Evolutionary conservation across 1,284 basidiomycete species (phyloP).

Genomic region (Phlebopus sp.): DNA sequence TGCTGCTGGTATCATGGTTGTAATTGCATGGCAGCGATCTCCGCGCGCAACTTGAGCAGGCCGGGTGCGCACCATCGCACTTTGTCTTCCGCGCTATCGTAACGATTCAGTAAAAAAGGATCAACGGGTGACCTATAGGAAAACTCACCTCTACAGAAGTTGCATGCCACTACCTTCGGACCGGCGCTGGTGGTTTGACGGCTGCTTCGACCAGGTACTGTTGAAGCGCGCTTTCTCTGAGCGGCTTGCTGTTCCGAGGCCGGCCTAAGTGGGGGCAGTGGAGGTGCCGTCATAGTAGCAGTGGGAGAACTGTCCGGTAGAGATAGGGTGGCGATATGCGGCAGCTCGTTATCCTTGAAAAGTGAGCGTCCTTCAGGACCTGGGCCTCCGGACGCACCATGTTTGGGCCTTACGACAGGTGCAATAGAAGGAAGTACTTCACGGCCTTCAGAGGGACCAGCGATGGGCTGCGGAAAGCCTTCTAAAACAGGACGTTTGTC

Average conservation of each 20-base stretch:
- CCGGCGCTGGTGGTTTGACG: slow-evolving; percentile 64
- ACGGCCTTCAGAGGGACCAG: slow-evolving; percentile 37
- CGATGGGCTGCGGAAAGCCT: slow-evolving; percentile 28
- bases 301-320: slow-evolving; percentile 52
- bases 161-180: slow-evolving; percentile 80
- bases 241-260: slow-evolving; percentile 59
- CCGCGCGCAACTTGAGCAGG: slow-evolving; percentile 74
- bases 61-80: slow-evolving; percentile 76
- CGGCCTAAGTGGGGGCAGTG: slow-evolving; percentile 58
- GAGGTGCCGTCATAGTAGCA: slow-evolving; percentile 56
- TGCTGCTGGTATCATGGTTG: slow-evolving; percentile 55
- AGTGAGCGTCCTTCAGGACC: slow-evolving; percentile 37
- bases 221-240: slow-evolving; percentile 63
- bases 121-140: slow-evolving; percentile 8
- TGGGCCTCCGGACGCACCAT: slow-evolving; percentile 19
- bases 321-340: slow-evolving; percentile 66
- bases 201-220: slow-evolving; percentile 58
- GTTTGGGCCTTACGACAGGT: slow-evolving; percentile 30
- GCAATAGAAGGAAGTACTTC: slow-evolving; percentile 23
- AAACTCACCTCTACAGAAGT: slow-evolving; percentile 73
- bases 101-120: slow-evolving; percentile 8
- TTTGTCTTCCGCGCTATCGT: slow-evolving; percentile 74
- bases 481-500: slow-evolving; percentile 42
- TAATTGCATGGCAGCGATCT: slow-evolving; percentile 73
- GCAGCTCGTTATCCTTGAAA: slow-evolving; percentile 61